Conservation (phyloP, 495 filamentous ascomycete genomes). For the Trichoderma reesei region DNA sequence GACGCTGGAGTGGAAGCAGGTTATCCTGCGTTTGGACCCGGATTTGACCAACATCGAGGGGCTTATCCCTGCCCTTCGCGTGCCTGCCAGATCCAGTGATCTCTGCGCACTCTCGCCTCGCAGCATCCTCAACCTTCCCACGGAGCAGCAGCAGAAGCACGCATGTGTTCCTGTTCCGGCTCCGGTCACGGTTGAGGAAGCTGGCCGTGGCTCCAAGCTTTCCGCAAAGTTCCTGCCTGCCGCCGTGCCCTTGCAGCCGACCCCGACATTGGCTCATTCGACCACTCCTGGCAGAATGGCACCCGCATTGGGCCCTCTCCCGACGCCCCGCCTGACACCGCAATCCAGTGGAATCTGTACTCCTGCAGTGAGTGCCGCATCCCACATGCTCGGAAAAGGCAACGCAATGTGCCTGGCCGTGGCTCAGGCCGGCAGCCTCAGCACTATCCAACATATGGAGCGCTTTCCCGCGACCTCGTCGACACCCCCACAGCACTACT, state of each 20-base stretch:
- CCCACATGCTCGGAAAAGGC: constrained; percentile 42
- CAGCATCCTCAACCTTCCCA: constrained; percentile 20
- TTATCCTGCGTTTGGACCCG: constrained; percentile 70
- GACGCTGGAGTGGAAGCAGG: constrained; percentile 57
- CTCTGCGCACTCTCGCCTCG: constrained; percentile 25
- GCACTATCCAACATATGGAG: constrained; percentile 44
- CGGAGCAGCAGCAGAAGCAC: constrained; percentile 15
- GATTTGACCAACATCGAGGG: constrained; percentile 58
- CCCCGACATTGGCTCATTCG: constrained; percentile 36
- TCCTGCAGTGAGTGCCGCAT: constrained; percentile 79
- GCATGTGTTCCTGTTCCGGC: constrained; percentile 17
- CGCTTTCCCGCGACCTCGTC: constrained; percentile 51
- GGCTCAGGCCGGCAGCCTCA: constrained; percentile 59
- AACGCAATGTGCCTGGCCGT: constrained; percentile 69
- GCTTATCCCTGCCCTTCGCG: constrained; percentile 24
- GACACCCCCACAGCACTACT: constrained; percentile 45
- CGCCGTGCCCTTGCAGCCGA: constrained; percentile 55
- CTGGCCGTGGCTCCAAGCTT: background rate
- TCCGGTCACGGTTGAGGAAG: constrained; percentile 17
- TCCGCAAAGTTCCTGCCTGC: constrained; percentile 15
- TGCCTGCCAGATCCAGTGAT: constrained; percentile 16
- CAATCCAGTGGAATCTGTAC: constrained; percentile 62
- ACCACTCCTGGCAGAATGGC: constrained; percentile 39
- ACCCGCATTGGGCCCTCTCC: constrained; percentile 54
- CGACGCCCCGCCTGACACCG: constrained; percentile 75